A percentile compares a stretch with the other conserved stretches of the same genome.
These are phyloP conservation scores for Pseudocercospora fijiensis DNA, from an alignment of 2,329 filamentous ascomycete genomes.

Conservation along the genomic window DNA sequence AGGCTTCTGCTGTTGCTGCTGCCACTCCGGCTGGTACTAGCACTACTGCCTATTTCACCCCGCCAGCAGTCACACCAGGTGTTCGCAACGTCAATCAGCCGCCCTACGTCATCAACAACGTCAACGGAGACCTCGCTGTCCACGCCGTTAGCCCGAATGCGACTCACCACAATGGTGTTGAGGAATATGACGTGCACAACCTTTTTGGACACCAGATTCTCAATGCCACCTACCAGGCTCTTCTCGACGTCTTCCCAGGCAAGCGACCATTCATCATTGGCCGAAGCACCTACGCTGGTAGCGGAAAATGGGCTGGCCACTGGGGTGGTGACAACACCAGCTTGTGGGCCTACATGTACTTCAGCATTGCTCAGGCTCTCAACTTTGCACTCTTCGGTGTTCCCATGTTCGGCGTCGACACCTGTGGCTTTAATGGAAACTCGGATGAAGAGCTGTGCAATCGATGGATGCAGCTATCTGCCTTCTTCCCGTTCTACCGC, in stretches of 20 bases:
- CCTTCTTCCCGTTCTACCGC: constrained; percentile 76
- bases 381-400: constrained; percentile 73
- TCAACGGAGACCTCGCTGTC: constrained; percentile 68
- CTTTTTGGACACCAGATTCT: constrained; percentile 73
- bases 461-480: constrained; percentile 70
- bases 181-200: constrained; percentile 83
- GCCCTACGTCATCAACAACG: constrained; percentile 41
- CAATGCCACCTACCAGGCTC: constrained; percentile 71
- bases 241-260: constrained; percentile 61
- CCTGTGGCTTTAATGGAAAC: constrained; percentile 69
- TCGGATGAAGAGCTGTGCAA: constrained; percentile 68
- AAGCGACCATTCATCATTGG: constrained; percentile 83
- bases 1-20: constrained; percentile 46
- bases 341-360: constrained; percentile 71
- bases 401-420: constrained; percentile 72
- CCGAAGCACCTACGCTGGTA: constrained; percentile 75
- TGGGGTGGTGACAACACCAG: constrained; percentile 76
- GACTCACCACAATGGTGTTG: constrained; percentile 68
- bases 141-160: constrained; percentile 75
- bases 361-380: constrained; percentile 74
- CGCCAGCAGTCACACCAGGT: constrained; percentile 30
- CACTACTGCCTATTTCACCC: constrained; percentile 25
- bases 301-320: constrained; percentile 73
- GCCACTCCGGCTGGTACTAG: constrained; percentile 27
- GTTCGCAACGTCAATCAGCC: constrained; percentile 35